phyloP scores from a whole-genome alignment of 495 filamentous ascomycete species.

The Chaetomidium leptoderma region DNA sequence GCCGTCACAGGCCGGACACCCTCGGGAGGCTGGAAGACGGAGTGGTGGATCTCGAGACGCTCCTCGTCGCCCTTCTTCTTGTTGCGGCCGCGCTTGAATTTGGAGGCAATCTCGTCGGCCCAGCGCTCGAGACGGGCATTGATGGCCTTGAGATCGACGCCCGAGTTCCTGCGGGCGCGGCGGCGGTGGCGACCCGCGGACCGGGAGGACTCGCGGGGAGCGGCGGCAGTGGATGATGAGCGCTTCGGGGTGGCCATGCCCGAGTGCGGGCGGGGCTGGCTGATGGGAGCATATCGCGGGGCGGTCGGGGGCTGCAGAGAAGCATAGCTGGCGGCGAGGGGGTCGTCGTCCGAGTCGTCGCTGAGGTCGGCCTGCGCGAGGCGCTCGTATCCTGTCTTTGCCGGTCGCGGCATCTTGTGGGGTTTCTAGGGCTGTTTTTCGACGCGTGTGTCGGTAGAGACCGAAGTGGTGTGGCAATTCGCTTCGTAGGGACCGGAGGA shows the following conservation, averaged over 20 bases:
- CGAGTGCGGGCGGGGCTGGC: slow-evolving; percentile 56
- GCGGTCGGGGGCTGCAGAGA: slow-evolving; percentile 58
- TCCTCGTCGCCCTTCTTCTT: slow-evolving; percentile 72
- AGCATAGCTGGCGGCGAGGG: slow-evolving; percentile 53
- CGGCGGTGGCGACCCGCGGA: slow-evolving; percentile 42
- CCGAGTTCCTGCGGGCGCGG: slow-evolving; percentile 72
- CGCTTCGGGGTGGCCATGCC: slow-evolving; percentile 54
- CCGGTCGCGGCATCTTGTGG: slow-evolving; percentile 48
- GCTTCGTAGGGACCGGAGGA: not conserved
- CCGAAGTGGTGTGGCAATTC: not conserved
- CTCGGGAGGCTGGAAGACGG: slow-evolving; percentile 89
- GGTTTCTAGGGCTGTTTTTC: not conserved
- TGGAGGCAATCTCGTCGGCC: slow-evolving; percentile 96
- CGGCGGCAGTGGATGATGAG: slow-evolving; percentile 5
- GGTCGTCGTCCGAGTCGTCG: slow-evolving; percentile 64
- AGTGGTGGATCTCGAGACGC: slow-evolving; percentile 91
- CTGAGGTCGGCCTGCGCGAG: slow-evolving; percentile 89
- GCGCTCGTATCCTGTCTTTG: slow-evolving; percentile 86
- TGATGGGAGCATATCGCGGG: slow-evolving; percentile 65
- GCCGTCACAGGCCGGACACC: slow-evolving; percentile 71
- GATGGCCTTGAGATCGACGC: slow-evolving; percentile 97
- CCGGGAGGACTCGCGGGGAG: slow-evolving; percentile 5
- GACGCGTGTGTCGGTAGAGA: too few species aligned
- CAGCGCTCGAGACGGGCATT: slow-evolving; percentile 93
- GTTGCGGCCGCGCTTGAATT: slow-evolving; percentile 82